phyloP scores from a whole-genome alignment of 768 basidiomycete genomes.

The Podaxis sp. region DNA sequence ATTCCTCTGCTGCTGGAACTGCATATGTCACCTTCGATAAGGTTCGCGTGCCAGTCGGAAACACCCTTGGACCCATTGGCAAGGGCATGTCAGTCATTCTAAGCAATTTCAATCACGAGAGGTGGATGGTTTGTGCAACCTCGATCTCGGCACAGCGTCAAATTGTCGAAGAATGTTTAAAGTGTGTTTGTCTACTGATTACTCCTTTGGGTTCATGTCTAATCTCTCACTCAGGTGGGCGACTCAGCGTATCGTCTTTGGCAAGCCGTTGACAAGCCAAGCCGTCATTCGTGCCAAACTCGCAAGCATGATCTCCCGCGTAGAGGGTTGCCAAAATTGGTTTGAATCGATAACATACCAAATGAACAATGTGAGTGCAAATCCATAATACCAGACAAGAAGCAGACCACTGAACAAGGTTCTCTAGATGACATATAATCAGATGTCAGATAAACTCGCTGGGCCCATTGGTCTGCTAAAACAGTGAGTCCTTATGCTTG shows the following conservation, averaged over 20 bases:
- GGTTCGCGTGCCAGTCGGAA: conserved; percentile 77
- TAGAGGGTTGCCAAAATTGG: conserved; percentile 87
- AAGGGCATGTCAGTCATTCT: conserved; percentile 82
- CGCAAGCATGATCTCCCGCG: conserved; percentile 85
- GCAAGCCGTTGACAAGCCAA: conserved; percentile 79
- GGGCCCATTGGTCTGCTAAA: conserved; percentile 88
- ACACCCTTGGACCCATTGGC: conserved; percentile 87
- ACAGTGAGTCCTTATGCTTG: conserved; percentile 50
- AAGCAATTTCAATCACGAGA: conserved; percentile 87
- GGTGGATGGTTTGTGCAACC: conserved; percentile 81
- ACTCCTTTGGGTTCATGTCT: conserved; percentile 6
- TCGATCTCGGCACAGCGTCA: conserved; percentile 75
- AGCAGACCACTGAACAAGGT: neutral
- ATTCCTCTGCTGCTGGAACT: conserved; percentile 90
- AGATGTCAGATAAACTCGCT: conserved; percentile 86
- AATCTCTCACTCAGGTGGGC: conserved; percentile 61
- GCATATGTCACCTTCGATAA: conserved; percentile 83
- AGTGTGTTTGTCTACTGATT: conserved; percentile 41
- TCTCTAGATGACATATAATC: conserved; percentile 77
- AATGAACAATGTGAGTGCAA: conserved; percentile 75
- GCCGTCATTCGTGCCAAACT: conserved; percentile 89
- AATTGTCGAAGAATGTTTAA: conserved; percentile 88
- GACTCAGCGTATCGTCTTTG: conserved; percentile 86
- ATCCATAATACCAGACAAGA: conserved; percentile 1
- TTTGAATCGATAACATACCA: conserved; percentile 88